Evolutionary conservation across 1,284 basidiomycete species (phyloP).

Genomic region (Tylopilus orsonianus): DNA sequence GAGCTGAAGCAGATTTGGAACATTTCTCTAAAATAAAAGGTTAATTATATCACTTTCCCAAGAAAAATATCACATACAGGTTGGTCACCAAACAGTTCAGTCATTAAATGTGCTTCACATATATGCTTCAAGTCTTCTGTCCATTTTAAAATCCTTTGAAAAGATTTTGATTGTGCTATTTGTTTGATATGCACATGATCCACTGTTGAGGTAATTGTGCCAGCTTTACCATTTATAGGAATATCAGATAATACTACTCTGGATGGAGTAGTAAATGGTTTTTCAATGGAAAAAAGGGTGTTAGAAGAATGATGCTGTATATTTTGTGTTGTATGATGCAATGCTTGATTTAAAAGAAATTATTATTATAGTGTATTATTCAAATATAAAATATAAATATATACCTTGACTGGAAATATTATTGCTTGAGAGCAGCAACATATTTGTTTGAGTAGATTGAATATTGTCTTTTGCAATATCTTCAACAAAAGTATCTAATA

Average conservation of each 20-base stretch:
- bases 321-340: background rate
- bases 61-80: constrained; percentile 12
- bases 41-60: background rate
- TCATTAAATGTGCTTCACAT: background rate
- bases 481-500: too few relatives aligned
- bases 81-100: constrained; percentile 23
- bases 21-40: constrained; percentile 6
- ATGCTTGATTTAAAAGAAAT: background rate
- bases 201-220: background rate
- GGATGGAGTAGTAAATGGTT: background rate
- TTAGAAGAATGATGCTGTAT: background rate
- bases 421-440: too few relatives aligned
- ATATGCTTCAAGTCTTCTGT: constrained; percentile 8
- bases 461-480: background rate
- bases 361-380: background rate
- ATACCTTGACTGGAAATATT: background rate
- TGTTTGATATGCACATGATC: background rate
- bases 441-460: background rate
- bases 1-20: constrained; percentile 16
- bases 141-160: constrained; percentile 17
- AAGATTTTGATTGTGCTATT: background rate
- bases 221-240: background rate
- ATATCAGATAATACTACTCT: too few relatives aligned
- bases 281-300: background rate
- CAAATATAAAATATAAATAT: background rate